phyloP scores from a whole-genome alignment of 2,329 filamentous ascomycete species.

The Diplodia intermedia region DNA sequence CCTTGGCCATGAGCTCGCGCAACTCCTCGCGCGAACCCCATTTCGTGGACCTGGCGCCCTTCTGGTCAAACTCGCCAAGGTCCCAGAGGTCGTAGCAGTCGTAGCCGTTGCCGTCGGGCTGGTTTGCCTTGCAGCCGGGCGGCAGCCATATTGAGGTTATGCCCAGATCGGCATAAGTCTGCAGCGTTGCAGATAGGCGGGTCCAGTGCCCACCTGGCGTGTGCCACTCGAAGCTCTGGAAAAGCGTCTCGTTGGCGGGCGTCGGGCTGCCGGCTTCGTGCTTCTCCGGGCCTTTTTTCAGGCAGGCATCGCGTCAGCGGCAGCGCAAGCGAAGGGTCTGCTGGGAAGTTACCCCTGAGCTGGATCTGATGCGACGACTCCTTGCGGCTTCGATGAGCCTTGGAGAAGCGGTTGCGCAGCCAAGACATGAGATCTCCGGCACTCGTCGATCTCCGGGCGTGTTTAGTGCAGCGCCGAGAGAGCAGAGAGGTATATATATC shows the following conservation, averaged over 20 bases:
- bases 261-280: slow-evolving; percentile 18
- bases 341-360: slow-evolving; percentile 15
- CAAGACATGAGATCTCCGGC: slow-evolving; percentile 27
- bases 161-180: slow-evolving; percentile 64
- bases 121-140: slow-evolving; percentile 72
- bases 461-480: background rate
- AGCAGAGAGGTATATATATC: background rate
- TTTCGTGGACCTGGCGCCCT: slow-evolving; percentile 69
- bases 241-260: slow-evolving; percentile 52
- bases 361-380: slow-evolving; percentile 15
- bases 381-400: slow-evolving; percentile 19
- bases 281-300: slow-evolving; percentile 10
- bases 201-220: slow-evolving; percentile 69
- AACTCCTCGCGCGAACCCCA: slow-evolving; percentile 72
- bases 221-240: slow-evolving; percentile 78
- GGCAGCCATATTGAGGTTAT: slow-evolving; percentile 66
- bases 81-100: slow-evolving; percentile 72
- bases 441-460: slow-evolving; percentile 3
- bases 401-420: slow-evolving; percentile 21
- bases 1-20: slow-evolving; percentile 60
- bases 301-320: slow-evolving; percentile 6
- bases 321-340: background rate
- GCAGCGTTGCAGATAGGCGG: slow-evolving; percentile 61
- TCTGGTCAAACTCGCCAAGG: slow-evolving; percentile 75
- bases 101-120: slow-evolving; percentile 67